Evolutionary conservation across 2,329 filamentous ascomycete genomes (phyloP).

Genomic region (Myriosclerotinia curreyana): DNA sequence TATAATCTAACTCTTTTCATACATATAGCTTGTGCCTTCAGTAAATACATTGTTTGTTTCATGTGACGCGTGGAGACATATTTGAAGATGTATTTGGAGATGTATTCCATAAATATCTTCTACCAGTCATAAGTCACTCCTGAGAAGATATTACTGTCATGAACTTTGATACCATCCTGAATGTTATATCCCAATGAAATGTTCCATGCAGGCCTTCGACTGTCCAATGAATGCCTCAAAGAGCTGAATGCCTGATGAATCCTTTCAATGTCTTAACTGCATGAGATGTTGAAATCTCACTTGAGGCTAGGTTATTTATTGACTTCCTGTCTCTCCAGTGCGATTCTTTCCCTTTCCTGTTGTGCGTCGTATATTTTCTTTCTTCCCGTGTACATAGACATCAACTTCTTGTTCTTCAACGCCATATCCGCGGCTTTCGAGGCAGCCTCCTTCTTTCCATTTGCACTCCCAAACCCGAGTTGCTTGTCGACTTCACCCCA

Average conservation of each 20-base stretch:
- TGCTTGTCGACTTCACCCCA: conserved; percentile 61
- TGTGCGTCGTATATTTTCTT: conserved; percentile 47
- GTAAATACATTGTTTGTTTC: neutral
- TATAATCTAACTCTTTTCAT: conserved; percentile 6
- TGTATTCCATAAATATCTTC: conserved; percentile 4
- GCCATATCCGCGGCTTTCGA: conserved; percentile 63
- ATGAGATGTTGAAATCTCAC: neutral
- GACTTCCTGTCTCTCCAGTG: conserved; percentile 24
- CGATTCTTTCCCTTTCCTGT: conserved; percentile 31
- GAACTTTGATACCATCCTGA: too few relatives aligned
- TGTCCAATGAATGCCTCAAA: too few relatives aligned
- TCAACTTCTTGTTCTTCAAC: conserved; percentile 62
- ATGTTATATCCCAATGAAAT: too few relatives aligned
- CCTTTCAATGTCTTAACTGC: neutral
- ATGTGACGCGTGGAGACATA: neutral
- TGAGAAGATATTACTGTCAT: neutral
- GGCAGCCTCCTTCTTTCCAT: conserved; percentile 68
- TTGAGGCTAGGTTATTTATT: neutral
- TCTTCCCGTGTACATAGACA: conserved; percentile 46
- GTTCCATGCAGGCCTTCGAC: too few relatives aligned
- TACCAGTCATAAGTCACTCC: neutral
- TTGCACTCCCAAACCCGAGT: conserved; percentile 61
- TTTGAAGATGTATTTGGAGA: too few relatives aligned
- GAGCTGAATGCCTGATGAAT: too few relatives aligned
- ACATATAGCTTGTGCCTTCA: neutral